Evolutionary conservation across 495 filamentous ascomycete species (phyloP), one percentile per base, ranked within the genome.

Genomic region (Collariella sp.): DNA sequence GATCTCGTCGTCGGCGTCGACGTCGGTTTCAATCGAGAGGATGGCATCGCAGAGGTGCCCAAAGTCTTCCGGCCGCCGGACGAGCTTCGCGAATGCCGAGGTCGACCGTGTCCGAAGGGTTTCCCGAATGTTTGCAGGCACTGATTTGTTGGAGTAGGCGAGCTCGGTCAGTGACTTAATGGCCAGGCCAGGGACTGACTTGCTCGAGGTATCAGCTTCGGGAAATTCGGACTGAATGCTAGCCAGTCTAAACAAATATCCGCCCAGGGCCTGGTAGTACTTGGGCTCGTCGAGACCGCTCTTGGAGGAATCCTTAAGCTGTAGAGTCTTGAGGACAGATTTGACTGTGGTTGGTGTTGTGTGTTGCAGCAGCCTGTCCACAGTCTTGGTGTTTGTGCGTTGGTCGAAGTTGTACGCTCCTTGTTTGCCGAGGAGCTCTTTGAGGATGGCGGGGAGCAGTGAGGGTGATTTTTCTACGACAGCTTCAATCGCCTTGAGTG

Each of bases 391-490:
- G 66, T 87, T 95, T 7, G 90, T 95, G 18, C 83, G 71, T 29
- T 86, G 81, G 65, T 97, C 94, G 63, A 97, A 94, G 66, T 84
- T 87, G 46, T 88, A 77, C 0, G 78, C 74, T 2, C 88, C 89
- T 35, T 82, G 67, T 39, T 83, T 80, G 39, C 79, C 77, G 46
- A 91, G 77, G 9, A 98, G 70, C 16, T 79, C 77, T 1, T 73
- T 72, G 19, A 96, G 66, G 5, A 91, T 71, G 4, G 73, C 69
- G 0, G 79, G 69, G 12, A 86, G 75, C 7, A 83, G 68, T 18
- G 71, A 72, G 6, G 87, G 84, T 18, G 87, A 71, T 9, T 73
- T 71, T 45, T 86, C 80, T 0, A 85, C 84, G n/a, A 81, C 78
- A 13, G 67, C 65, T 55, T 87, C 78, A 3, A 95, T 78, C 2